These are phyloP conservation scores for Neofusicoccum kwambonambiense DNA, from an alignment of 2,329 filamentous ascomycete species.

Conservation along the genomic window DNA sequence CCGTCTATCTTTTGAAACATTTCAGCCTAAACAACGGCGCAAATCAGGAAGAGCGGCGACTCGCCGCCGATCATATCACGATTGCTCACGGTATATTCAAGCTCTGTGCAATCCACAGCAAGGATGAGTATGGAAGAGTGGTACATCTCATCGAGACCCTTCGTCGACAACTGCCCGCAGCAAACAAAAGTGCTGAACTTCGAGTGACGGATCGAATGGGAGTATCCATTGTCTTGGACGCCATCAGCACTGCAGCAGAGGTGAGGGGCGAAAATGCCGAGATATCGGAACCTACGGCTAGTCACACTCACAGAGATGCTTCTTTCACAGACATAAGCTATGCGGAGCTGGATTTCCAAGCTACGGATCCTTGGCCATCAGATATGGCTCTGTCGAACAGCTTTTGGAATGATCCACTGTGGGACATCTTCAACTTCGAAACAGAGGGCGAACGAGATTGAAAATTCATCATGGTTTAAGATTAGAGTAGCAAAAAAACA, in stretches of 20 bases:
- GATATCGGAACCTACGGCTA: neutral
- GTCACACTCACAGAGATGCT: too few relatives aligned
- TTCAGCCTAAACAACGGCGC: constrained; percentile 26
- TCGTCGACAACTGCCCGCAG: too few relatives aligned
- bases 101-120: constrained; percentile 15
- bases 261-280: constrained; percentile 21
- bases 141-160: neutral
- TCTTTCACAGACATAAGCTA: too few relatives aligned
- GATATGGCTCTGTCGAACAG: too few relatives aligned
- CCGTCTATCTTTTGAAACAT: constrained; percentile 25
- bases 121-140: constrained; percentile 22
- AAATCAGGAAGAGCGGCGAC: constrained; percentile 24
- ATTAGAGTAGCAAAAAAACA: too few relatives aligned
- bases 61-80: constrained; percentile 27
- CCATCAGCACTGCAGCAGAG: constrained; percentile 23
- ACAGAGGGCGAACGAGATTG: too few relatives aligned
- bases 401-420: too few relatives aligned
- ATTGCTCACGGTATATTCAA: constrained; percentile 25
- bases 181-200: constrained; percentile 13
- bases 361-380: too few relatives aligned
- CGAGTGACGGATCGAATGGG: constrained; percentile 25
- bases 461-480: too few relatives aligned
- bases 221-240: constrained; percentile 24
- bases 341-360: too few relatives aligned
- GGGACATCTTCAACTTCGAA: too few relatives aligned